Evolutionary conservation across 176 grass and related monocot species (phyloP), one percentile per base, ranked within the genome.

Genomic region (Melocanna baccifera): DNA sequence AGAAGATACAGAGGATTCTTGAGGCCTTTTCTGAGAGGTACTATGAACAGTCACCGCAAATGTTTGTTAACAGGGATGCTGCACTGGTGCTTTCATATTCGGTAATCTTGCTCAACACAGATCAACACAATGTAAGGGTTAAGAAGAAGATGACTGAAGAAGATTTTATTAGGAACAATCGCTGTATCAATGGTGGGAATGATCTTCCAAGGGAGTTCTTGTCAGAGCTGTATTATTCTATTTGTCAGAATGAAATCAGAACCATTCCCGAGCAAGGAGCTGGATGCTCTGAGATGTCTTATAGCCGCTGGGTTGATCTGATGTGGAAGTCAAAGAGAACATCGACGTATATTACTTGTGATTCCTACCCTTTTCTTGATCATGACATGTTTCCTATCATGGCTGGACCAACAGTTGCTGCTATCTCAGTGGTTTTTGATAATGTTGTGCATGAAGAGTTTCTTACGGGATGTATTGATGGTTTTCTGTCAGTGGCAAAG

Each of bases 101-200:
- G 39, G 85, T 98, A 74, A 98, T 98, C 85, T 12, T 98, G 96
- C 93, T 98, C 26, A 98, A 98, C 80, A 98, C 96, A 6, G 96
- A 98, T 82, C 96, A 94, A 41, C 96, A 98, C 84, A 98, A 98
- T 91, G 73, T 92, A 77, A 89, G 88, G 88, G 96, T 98, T 41
- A 98, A 95, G 81, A 98, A 95, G 86, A 98, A 98, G 88, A 98
- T 98, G 96, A 95, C 96, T 32, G 96, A 98, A 90, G 96, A 98
- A 79, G 96, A 98, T 67, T 98, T 98, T 83, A 92, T 98, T 51
- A 88, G 93, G 76, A 98, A 98, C 77, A 98, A 98, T 70, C 93
- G 96, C 42, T 86, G 73, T 69, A 98, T 98, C 39, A 98, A 98
- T 89, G 93, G 91, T 83, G 96, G 93, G 22, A 93, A 46, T 56